These are phyloP conservation scores for Dichotomocladium elegans DNA, from an alignment of 371 early-diverging fungal species.

Conservation along the genomic window DNA sequence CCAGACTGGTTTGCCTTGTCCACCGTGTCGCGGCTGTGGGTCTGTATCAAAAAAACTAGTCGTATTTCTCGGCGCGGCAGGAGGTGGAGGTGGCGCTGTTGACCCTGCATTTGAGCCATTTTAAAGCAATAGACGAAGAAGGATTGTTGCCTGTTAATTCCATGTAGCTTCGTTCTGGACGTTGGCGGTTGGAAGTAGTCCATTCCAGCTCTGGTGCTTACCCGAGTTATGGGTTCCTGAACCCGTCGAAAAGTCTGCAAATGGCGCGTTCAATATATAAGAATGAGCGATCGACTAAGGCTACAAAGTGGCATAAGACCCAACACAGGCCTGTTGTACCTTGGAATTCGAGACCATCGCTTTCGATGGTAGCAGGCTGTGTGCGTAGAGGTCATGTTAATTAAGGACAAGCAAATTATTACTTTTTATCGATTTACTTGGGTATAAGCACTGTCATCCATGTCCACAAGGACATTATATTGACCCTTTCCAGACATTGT, in stretches of 20 bases:
- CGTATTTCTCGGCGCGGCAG: constrained; percentile 10
- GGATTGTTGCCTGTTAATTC: constrained; percentile 7
- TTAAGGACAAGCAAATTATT: not conserved
- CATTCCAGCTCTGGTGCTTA: no score
- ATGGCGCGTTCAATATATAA: not conserved
- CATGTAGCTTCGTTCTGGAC: no score
- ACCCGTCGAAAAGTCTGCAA: constrained; percentile 15
- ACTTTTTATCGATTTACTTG: constrained; percentile 35
- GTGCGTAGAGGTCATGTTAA: not conserved
- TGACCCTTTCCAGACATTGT: constrained; percentile 31
- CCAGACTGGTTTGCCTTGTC: constrained; percentile 57
- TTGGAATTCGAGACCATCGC: constrained; percentile 53
- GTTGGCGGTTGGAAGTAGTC: no score
- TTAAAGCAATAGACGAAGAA: not conserved
- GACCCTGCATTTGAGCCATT: not conserved
- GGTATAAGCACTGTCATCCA: constrained; percentile 36
- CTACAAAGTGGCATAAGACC: no score
- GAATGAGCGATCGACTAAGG: not conserved
- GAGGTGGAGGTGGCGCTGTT: constrained; percentile 23
- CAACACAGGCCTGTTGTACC: constrained; percentile 15
- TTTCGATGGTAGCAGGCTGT: constrained; percentile 47
- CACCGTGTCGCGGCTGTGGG: constrained; percentile 24
- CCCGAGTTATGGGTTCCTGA: constrained; percentile 12
- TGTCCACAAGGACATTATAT: constrained; percentile 53
- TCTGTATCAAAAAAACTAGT: constrained; percentile 37